Conservation (phyloP, 371 early-diverging fungal species). For the Actinomortierella wolfii region DNA sequence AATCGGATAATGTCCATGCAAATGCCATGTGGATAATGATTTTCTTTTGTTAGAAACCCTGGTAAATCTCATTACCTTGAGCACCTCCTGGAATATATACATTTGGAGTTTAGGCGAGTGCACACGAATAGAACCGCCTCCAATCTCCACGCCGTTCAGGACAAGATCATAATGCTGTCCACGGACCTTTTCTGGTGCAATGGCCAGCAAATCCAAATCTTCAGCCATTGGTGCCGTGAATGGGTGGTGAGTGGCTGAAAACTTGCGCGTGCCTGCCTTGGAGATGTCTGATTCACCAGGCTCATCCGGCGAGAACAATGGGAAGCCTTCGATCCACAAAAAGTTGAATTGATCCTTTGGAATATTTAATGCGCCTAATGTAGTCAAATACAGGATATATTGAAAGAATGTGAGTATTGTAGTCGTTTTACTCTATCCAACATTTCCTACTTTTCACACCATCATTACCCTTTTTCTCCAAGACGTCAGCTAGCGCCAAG, state of each 20-base stretch:
- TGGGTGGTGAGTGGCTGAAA: conserved; percentile 88
- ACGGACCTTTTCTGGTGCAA: conserved; percentile 66
- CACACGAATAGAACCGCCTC: conserved; percentile 91
- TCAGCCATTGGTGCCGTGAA: conserved; percentile 85
- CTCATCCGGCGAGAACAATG: conserved; percentile 79
- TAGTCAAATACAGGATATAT: too few species aligned
- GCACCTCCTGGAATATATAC: conserved; percentile 72
- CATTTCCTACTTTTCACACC: background rate
- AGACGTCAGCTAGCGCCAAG: conserved; percentile 56
- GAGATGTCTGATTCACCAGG: conserved; percentile 8
- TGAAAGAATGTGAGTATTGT: too few species aligned
- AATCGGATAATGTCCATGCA: too few species aligned
- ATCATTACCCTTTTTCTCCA: conserved; percentile 58
- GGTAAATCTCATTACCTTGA: conserved; percentile 49
- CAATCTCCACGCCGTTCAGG: conserved; percentile 90
- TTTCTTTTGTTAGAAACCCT: background rate
- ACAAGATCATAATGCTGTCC: conserved; percentile 93
- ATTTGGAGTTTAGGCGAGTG: conserved; percentile 82
- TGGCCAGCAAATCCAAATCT: conserved; percentile 66
- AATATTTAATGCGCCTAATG: conserved; percentile 50
- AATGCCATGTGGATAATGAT: too few species aligned
- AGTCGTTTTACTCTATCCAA: too few species aligned
- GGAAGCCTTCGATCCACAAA: conserved; percentile 90
- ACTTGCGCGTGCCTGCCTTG: conserved; percentile 42
- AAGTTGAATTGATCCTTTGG: conserved; percentile 64